Evolutionary conservation across 1,284 basidiomycete species (phyloP).

Genomic region (Anthracocystis setariae): DNA sequence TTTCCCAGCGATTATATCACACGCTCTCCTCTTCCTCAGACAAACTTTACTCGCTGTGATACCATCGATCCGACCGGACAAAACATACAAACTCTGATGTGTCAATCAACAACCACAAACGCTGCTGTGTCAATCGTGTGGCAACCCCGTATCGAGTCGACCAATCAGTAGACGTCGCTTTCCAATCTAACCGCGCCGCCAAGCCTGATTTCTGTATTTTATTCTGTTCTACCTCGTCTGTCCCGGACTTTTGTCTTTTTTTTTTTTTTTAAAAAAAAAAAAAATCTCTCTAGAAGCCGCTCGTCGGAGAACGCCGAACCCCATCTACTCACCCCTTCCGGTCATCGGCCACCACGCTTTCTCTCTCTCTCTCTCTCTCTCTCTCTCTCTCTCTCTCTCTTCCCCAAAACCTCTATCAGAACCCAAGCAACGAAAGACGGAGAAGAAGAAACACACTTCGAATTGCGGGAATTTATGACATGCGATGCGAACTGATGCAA

Average conservation of each 20-base stretch:
- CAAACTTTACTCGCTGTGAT: neutral
- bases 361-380: too few species aligned
- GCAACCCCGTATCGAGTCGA: too few species aligned
- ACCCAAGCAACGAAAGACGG: neutral
- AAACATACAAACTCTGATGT: too few species aligned
- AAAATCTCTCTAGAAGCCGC: too few species aligned
- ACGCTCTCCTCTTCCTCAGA: neutral
- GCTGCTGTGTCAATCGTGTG: too few species aligned
- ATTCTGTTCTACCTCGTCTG: too few species aligned
- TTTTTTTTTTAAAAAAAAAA: too few species aligned
- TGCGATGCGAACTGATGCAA: constrained; percentile 9
- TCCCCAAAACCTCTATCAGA: too few species aligned
- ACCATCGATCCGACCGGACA: too few species aligned
- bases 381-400: too few species aligned
- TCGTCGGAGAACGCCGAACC: constrained; percentile 6
- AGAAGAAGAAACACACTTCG: neutral
- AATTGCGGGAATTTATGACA: constrained; percentile 14
- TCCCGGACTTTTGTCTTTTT: constrained; percentile 6
- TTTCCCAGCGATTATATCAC: neutral
- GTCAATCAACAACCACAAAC: too few species aligned
- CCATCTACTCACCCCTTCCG: neutral
- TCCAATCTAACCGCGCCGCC: neutral
- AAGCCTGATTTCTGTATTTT: neutral
- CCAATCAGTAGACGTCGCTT: neutral
- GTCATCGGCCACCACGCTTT: too few species aligned